Conservation (phyloP, 495 filamentous ascomycete species). For the Penicillium malachiteum region DNA sequence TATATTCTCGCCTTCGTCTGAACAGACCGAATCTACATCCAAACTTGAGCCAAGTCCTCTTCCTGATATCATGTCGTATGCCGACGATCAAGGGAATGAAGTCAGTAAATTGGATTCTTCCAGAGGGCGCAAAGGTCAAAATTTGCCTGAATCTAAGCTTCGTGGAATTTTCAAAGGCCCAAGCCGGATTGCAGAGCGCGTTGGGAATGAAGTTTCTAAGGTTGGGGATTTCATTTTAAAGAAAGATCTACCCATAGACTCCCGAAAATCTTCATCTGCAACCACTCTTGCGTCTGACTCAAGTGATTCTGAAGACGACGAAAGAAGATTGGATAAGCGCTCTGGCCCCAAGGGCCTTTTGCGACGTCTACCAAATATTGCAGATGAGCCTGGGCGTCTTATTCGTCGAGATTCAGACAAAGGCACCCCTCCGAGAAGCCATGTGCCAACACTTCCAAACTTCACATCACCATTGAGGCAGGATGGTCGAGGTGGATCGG, state of each 20-base stretch:
- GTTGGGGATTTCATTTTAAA: conserved; percentile 57
- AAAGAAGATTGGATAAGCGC: conserved; percentile 32
- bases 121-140: conserved; percentile 26
- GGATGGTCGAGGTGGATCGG: conserved; percentile 30
- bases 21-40: conserved; percentile 13
- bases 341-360: conserved; percentile 28
- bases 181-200: conserved; percentile 51
- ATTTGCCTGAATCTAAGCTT: conserved; percentile 39
- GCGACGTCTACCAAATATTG: conserved; percentile 31
- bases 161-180: conserved; percentile 55
- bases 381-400: conserved; percentile 36
- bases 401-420: conserved; percentile 36
- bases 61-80: conserved; percentile 26
- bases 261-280: conserved; percentile 41
- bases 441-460: conserved; percentile 45
- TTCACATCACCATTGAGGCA: conserved; percentile 49
- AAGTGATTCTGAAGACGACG: conserved; percentile 45
- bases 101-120: conserved; percentile 16
- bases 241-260: conserved; percentile 39
- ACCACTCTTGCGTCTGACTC: conserved; percentile 40
- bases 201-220: conserved; percentile 57
- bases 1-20: conserved; percentile 9
- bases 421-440: conserved; percentile 23
- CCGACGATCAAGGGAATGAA: conserved; percentile 24
- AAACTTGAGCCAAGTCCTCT: conserved; percentile 35